A percentile compares a stretch with the other conserved stretches of the same genome.
These are phyloP conservation scores for Oryza officinalis DNA, from an alignment of 176 grass and related monocot genomes.

Conservation along the genomic window DNA sequence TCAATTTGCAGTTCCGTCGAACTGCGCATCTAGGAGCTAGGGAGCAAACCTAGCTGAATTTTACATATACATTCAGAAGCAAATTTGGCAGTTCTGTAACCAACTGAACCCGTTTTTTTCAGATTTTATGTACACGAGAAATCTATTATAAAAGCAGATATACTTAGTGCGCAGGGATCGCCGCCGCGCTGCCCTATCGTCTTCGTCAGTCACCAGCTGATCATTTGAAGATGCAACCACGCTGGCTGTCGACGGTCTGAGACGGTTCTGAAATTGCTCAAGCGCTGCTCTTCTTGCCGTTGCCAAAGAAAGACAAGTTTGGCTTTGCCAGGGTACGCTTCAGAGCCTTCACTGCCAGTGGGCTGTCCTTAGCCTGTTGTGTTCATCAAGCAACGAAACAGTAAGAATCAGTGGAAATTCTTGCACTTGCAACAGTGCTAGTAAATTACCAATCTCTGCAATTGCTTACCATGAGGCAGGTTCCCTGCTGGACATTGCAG, in stretches of 20 bases:
- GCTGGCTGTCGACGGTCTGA: neutral
- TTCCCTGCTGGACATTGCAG: slow-evolving; percentile 61
- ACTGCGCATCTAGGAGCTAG: slow-evolving; percentile 8
- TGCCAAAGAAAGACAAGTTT: slow-evolving; percentile 37
- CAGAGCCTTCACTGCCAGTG: slow-evolving; percentile 72
- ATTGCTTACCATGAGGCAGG: slow-evolving; percentile 68
- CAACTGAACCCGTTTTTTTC: slow-evolving; percentile 36
- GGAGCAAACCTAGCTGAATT: slow-evolving; percentile 41
- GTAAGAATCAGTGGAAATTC: slow-evolving; percentile 9
- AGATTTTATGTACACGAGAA: slow-evolving; percentile 50
- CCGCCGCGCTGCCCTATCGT: neutral
- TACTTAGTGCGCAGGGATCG: slow-evolving; percentile 15
- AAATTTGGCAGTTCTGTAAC: slow-evolving; percentile 43
- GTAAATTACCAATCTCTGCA: neutral
- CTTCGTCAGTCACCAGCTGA: neutral
- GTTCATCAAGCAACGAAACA: slow-evolving; percentile 10
- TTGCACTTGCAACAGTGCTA: neutral
- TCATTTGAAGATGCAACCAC: neutral
- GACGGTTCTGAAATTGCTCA: slow-evolving; percentile 21
- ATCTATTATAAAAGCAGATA: slow-evolving; percentile 34
- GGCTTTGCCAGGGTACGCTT: slow-evolving; percentile 55
- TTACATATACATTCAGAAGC: slow-evolving; percentile 36
- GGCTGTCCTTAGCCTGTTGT: slow-evolving; percentile 71
- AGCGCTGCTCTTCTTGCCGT: slow-evolving; percentile 62
- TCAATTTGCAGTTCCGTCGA: slow-evolving; percentile 28